These are phyloP conservation scores for Kodamaea derodonti DNA, from an alignment of 1,139 yeast genomes.

Conservation along the genomic window DNA sequence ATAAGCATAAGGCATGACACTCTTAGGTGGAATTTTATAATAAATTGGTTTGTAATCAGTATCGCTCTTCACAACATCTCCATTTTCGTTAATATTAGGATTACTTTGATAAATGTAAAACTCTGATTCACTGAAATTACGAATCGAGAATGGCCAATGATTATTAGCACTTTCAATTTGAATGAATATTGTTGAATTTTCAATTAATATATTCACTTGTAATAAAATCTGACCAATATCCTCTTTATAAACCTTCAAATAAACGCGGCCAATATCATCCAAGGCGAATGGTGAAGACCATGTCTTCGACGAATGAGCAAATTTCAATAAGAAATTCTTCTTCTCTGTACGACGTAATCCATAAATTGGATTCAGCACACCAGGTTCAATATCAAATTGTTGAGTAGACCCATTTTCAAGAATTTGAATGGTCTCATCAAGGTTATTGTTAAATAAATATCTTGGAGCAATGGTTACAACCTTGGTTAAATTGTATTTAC, in stretches of 20 bases:
- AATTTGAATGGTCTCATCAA: constrained; percentile 53
- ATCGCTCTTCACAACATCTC: constrained; percentile 49
- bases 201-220: constrained; percentile 70
- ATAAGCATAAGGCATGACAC: constrained; percentile 98
- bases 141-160: constrained; percentile 88
- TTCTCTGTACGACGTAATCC: constrained; percentile 46
- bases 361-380: constrained; percentile 60
- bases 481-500: constrained; percentile 73
- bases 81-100: constrained; percentile 73
- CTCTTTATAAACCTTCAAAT: constrained; percentile 62
- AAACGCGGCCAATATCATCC: constrained; percentile 79
- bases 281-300: constrained; percentile 91
- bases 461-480: constrained; percentile 82
- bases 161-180: constrained; percentile 69
- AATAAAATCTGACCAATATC: constrained; percentile 65
- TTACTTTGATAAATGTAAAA: constrained; percentile 83
- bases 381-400: constrained; percentile 41
- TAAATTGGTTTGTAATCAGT: constrained; percentile 65
- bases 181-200: constrained; percentile 76
- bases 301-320: constrained; percentile 52
- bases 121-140: constrained; percentile 84
- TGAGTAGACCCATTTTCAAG: constrained; percentile 68
- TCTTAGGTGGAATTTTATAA: constrained; percentile 78
- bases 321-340: constrained; percentile 58
- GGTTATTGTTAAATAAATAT: constrained; percentile 64